These are phyloP conservation scores for Yarrowia galli DNA, from an alignment of 1,139 yeast genomes.

Conservation along the genomic window DNA sequence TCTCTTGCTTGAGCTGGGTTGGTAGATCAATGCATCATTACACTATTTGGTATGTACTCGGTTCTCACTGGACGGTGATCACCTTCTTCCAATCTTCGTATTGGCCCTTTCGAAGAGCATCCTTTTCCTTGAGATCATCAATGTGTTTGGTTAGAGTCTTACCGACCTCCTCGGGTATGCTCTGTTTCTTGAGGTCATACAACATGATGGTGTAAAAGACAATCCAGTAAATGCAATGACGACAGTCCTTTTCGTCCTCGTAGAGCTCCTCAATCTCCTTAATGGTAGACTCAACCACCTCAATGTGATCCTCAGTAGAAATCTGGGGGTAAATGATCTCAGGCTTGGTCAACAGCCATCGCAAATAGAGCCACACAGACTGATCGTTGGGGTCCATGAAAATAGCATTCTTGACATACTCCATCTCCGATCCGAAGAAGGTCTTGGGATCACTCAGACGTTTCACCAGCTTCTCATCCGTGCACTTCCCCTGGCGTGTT, in stretches of 20 bases:
- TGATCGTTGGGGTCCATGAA: constrained; percentile 95
- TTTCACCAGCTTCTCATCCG: constrained; percentile 41
- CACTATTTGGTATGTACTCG: too few relatives aligned
- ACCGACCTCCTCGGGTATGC: constrained; percentile 6
- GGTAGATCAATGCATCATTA: neutral
- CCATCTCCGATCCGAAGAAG: constrained; percentile 66
- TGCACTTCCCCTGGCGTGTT: constrained; percentile 29
- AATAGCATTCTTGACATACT: constrained; percentile 79
- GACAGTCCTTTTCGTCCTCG: constrained; percentile 53
- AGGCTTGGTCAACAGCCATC: constrained; percentile 75
- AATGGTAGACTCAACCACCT: constrained; percentile 48
- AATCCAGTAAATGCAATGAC: constrained; percentile 52
- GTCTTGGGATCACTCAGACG: constrained; percentile 49
- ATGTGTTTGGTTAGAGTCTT: neutral
- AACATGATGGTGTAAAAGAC: constrained; percentile 43
- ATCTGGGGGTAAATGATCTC: constrained; percentile 53
- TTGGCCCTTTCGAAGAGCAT: constrained; percentile 29
- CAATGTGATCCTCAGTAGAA: constrained; percentile 42
- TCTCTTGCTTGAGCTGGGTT: too few relatives aligned
- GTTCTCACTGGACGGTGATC: too few relatives aligned
- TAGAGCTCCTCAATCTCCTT: constrained; percentile 50
- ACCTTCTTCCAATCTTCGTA: constrained; percentile 34
- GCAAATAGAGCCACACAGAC: constrained; percentile 87
- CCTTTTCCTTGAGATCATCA: constrained; percentile 13
- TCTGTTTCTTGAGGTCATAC: constrained; percentile 27